phyloP scores from a whole-genome alignment of 2,329 filamentous ascomycete species.

The Exophiala dermatitidis region DNA sequence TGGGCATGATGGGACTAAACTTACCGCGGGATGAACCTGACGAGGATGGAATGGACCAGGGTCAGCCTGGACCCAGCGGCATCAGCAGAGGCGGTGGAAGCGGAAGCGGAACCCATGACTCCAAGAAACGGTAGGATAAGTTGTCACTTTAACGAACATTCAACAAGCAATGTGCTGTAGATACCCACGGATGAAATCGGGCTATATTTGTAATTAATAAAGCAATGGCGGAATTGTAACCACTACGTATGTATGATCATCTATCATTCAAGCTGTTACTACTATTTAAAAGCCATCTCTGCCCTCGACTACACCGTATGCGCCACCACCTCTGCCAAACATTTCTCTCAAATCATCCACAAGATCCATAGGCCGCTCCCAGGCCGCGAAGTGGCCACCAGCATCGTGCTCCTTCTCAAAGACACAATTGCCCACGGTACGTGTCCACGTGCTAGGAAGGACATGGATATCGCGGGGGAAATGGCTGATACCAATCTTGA shows the following conservation, averaged over 20 bases:
- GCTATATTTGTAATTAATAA: not conserved
- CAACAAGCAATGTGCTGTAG: not conserved
- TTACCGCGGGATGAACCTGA: slow-evolving; percentile 14
- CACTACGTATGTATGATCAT: no score
- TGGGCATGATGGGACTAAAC: slow-evolving; percentile 63
- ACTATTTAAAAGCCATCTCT: slow-evolving; percentile 31
- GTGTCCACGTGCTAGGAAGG: slow-evolving; percentile 46
- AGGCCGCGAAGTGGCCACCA: slow-evolving; percentile 50
- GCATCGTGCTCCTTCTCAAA: slow-evolving; percentile 37
- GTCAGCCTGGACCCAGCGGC: slow-evolving; percentile 14
- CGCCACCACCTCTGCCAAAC: slow-evolving; percentile 39
- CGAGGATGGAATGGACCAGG: slow-evolving; percentile 7
- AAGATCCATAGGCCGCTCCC: slow-evolving; percentile 44
- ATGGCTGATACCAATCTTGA: slow-evolving; percentile 49
- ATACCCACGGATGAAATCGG: not conserved
- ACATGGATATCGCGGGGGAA: slow-evolving; percentile 47
- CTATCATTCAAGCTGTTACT: not conserved
- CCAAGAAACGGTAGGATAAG: not conserved
- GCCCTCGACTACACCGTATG: slow-evolving; percentile 32
- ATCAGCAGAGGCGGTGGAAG: not conserved
- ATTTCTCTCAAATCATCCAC: slow-evolving; percentile 43
- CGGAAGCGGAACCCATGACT: not conserved
- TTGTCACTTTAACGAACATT: no score
- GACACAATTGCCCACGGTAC: slow-evolving; percentile 46
- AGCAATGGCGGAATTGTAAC: no score